A percentile compares a stretch with the other conserved stretches of the same genome.
phyloP scores from a whole-genome alignment of 768 basidiomycete species.

The Termitomyces sp. region DNA sequence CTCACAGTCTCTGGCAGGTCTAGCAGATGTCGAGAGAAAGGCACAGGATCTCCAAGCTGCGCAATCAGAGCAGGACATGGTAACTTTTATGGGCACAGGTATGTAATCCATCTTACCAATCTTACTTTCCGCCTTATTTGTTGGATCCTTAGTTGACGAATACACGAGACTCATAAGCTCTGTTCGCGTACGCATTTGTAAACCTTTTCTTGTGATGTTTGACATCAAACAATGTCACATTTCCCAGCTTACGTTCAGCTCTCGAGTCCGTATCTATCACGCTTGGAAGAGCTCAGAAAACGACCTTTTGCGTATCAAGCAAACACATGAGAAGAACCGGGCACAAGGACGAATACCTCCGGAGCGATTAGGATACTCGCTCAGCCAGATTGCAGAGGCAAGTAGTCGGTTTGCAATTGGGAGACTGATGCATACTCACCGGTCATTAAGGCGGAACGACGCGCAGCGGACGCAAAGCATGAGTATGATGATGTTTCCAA shows the following conservation, averaged over 20 bases:
- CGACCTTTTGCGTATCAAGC: slow-evolving; percentile 66
- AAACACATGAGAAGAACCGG: slow-evolving; percentile 76
- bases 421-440: neutral
- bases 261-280: slow-evolving; percentile 79
- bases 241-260: slow-evolving; percentile 75
- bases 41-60: slow-evolving; percentile 68
- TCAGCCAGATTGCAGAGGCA: slow-evolving; percentile 79
- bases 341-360: slow-evolving; percentile 67
- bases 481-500: slow-evolving; percentile 90
- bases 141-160: slow-evolving; percentile 64
- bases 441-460: slow-evolving; percentile 67
- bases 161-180: slow-evolving; percentile 89
- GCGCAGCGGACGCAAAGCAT: slow-evolving; percentile 73
- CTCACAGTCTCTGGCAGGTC: slow-evolving; percentile 57
- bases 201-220: neutral
- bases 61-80: slow-evolving; percentile 80
- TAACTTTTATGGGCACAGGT: slow-evolving; percentile 77
- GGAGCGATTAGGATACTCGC: slow-evolving; percentile 67
- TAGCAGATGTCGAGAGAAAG: slow-evolving; percentile 71
- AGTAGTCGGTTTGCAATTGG: slow-evolving; percentile 12
- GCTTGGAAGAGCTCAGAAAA: slow-evolving; percentile 77
- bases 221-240: neutral
- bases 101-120: neutral
- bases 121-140: neutral
- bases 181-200: slow-evolving; percentile 57